These are phyloP conservation scores for Gossypium schwendimanii DNA, from an alignment of 441 rosid species.

Conservation along the genomic window DNA sequence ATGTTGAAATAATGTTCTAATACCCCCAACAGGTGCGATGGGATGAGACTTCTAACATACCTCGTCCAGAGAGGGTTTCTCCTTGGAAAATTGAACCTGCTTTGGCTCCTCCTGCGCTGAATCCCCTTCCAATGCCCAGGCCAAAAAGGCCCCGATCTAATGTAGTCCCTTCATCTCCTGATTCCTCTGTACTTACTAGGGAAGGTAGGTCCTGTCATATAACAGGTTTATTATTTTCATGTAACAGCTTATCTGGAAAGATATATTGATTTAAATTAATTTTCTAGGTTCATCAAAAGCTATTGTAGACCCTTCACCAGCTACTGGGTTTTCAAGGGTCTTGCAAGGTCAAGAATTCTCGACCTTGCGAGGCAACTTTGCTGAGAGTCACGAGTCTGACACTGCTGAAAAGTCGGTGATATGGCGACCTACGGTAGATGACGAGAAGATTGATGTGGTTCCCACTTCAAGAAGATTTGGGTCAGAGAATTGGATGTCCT, in stretches of 20 bases:
- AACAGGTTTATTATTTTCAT: background rate
- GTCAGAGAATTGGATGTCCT: conserved; percentile 48
- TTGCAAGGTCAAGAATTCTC: conserved; percentile 95
- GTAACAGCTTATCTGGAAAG: background rate
- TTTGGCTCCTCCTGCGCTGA: conserved; percentile 72
- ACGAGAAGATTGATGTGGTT: conserved; percentile 52
- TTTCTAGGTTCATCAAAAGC: conserved; percentile 55
- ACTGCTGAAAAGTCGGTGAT: conserved; percentile 52
- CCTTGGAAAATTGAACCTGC: conserved; percentile 98
- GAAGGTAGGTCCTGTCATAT: conserved; percentile 47
- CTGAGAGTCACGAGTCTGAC: conserved; percentile 55
- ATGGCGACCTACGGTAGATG: conserved; percentile 52
- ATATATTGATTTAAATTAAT: background rate
- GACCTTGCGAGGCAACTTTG: conserved; percentile 64
- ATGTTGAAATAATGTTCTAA: conserved; percentile 10
- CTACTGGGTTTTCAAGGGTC: conserved; percentile 78
- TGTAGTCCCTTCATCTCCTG: conserved; percentile 54
- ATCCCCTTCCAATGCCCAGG: conserved; percentile 71
- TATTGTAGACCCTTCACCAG: conserved; percentile 54
- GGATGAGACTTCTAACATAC: conserved; percentile 80
- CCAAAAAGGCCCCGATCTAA: conserved; percentile 75
- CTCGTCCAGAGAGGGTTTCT: conserved; percentile 91
- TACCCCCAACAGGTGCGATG: conserved; percentile 66
- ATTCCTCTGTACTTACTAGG: conserved; percentile 63
- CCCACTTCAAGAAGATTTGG: conserved; percentile 52